phyloP scores from a whole-genome alignment of 371 early-diverging fungal genomes.

The Mortierella polycephala region DNA sequence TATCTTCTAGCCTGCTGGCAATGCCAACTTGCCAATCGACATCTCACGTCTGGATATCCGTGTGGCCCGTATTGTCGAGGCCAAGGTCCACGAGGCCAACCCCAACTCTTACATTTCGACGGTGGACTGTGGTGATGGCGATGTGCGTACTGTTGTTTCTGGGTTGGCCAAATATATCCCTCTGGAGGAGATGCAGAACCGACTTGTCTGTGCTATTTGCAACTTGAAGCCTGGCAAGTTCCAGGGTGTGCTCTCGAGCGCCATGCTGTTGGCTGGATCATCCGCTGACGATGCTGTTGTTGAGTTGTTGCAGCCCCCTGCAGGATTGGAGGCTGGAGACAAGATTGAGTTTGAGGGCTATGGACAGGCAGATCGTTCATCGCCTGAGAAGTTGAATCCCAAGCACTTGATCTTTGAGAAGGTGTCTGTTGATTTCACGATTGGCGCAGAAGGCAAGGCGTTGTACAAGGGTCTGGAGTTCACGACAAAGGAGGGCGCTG shows the following conservation, averaged over 20 bases:
- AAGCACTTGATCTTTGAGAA: slow-evolving; percentile 68
- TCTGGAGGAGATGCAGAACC: slow-evolving; percentile 58
- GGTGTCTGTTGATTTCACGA: slow-evolving; percentile 57
- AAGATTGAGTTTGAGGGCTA: slow-evolving; percentile 57
- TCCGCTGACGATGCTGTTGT: slow-evolving; percentile 44
- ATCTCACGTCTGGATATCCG: slow-evolving; percentile 59
- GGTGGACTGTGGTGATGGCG: slow-evolving; percentile 64
- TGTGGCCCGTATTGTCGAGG: slow-evolving; percentile 63
- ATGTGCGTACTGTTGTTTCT: slow-evolving; percentile 80
- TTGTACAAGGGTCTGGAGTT: slow-evolving; percentile 62
- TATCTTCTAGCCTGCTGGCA: slow-evolving; percentile 34
- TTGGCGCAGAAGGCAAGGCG: slow-evolving; percentile 58
- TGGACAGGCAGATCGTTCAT: slow-evolving; percentile 44
- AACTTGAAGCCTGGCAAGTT: slow-evolving; percentile 71
- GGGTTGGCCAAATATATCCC: slow-evolving; percentile 77
- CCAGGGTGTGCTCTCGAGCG: slow-evolving; percentile 66
- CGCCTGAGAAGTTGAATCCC: slow-evolving; percentile 64
- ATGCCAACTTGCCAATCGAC: slow-evolving; percentile 37
- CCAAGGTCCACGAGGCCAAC: slow-evolving; percentile 57
- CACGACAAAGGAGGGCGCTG: slow-evolving; percentile 58
- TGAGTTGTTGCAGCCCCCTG: slow-evolving; percentile 59
- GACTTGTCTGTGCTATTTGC: slow-evolving; percentile 62
- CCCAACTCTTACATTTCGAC: slow-evolving; percentile 63
- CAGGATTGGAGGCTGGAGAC: slow-evolving; percentile 59
- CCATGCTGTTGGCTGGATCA: slow-evolving; percentile 68